Evolutionary conservation across 371 early-diverging fungal genomes (phyloP), one percentile per base, ranked within the genome.

Genomic region (Amoeboaphelidium protococcarum): DNA sequence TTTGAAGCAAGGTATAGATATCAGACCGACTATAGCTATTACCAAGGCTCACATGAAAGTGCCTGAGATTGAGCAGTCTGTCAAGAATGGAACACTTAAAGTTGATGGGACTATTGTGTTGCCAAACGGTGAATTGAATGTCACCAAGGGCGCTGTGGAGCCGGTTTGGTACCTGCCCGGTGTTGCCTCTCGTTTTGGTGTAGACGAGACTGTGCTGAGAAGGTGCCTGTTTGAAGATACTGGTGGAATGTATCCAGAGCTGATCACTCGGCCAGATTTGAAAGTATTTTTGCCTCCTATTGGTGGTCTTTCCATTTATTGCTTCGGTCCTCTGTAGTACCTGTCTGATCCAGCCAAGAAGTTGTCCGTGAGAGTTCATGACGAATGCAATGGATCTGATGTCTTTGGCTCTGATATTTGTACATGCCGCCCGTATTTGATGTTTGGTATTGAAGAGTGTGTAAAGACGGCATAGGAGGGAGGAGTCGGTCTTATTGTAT

Each of bases 121-220:
- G 2, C 79, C 77, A 47, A 56, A 58, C 13, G 92, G 88, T 13
- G 83, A 91, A 47, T 58, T 89, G 44, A 76, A 78, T 52, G 92
- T 88, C 2, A 73, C 74, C 51, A 90, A 90, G 59, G 92, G 83
- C 16, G 92, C 92, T 3, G 72, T 86, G 10, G 92, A 91, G 53
- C 92, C 92, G n/a, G 92, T 91, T 3, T 91, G 92, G 92, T 77
- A 75, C 50, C 63, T 91, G 3, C 90, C 90, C 2, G 92, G 92
- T 1, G 82, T 91, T 0, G 90, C 92, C 23, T 65, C 72, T 43
- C 70, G 90, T 16, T 82, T 91, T 56, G 76, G 78, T 13, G 85
- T 86, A 47, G 78, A 76, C 23, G 92, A 91, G 58, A 68, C 75
- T 1, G 58, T 72, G 2, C 61, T 91, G 50, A 72, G 92, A 25